These are phyloP conservation scores for Lumnitzera littorea DNA, from an alignment of 345 rosid genomes.

Conservation along the genomic window DNA sequence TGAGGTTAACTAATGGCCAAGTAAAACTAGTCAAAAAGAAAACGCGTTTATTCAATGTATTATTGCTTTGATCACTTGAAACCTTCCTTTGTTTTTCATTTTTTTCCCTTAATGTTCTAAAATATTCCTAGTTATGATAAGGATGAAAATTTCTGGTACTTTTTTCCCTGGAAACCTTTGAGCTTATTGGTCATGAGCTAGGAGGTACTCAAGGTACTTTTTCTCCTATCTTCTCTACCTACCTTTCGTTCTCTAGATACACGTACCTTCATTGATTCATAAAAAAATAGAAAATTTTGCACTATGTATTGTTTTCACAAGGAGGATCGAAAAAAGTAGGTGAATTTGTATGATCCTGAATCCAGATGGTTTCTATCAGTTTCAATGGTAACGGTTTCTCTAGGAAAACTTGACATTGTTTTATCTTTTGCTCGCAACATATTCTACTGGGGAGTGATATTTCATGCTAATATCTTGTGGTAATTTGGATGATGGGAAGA, in stretches of 20 bases:
- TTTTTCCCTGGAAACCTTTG: background rate
- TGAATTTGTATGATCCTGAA: background rate
- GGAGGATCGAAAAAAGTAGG: too few relatives aligned
- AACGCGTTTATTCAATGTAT: conserved; percentile 10
- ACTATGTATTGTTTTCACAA: too few relatives aligned
- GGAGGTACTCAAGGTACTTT: conserved; percentile 6
- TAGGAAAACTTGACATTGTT: too few relatives aligned
- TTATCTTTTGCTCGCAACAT: conserved; percentile 1
- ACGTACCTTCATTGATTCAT: too few relatives aligned
- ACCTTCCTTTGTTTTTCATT: background rate
- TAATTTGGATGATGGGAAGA: conserved; percentile 26
- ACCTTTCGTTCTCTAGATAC: background rate
- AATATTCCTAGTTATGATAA: background rate
- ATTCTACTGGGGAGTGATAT: too few relatives aligned
- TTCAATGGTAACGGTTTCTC: too few relatives aligned
- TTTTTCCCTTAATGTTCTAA: background rate
- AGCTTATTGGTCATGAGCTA: too few relatives aligned
- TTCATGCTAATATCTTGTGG: background rate
- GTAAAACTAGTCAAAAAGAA: conserved; percentile 2
- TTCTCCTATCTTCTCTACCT: background rate
- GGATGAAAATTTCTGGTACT: background rate
- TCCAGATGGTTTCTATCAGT: too few relatives aligned
- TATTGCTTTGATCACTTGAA: conserved; percentile 2
- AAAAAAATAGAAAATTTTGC: too few relatives aligned
- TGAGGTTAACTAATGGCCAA: conserved; percentile 5